phyloP scores from a whole-genome alignment of 2,329 filamentous ascomycete genomes.

The Triangularia setosa region DNA sequence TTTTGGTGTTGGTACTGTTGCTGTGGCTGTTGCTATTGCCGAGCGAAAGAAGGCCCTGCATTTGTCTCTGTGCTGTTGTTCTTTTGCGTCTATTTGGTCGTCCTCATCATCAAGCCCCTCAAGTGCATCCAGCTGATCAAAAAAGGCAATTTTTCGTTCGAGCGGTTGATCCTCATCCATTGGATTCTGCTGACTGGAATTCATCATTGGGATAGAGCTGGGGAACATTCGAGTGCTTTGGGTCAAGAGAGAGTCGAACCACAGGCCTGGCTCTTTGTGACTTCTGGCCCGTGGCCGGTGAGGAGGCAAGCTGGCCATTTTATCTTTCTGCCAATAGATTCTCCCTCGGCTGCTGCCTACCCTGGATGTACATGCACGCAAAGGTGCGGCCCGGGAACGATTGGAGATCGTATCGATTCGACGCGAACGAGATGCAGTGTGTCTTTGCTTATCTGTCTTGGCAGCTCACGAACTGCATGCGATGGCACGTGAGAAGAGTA shows the following conservation, averaged over 20 bases:
- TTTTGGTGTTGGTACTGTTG: not conserved
- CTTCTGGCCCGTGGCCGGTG: not conserved
- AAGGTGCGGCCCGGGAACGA: not conserved
- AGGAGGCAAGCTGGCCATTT: not conserved
- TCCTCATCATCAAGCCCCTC: constrained; percentile 27
- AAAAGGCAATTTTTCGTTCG: constrained; percentile 44
- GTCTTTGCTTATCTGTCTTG: not conserved
- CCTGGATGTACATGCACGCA: not conserved
- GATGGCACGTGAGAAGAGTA: not conserved
- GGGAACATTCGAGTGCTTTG: constrained; percentile 1
- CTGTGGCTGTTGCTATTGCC: not conserved
- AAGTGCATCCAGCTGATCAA: constrained; percentile 38
- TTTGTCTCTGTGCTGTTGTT: constrained; percentile 35
- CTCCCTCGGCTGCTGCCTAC: not conserved
- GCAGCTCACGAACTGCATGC: not conserved
- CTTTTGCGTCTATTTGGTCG: constrained; percentile 31
- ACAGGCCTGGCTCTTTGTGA: not conserved
- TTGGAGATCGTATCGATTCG: not conserved
- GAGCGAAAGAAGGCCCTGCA: constrained; percentile 27
- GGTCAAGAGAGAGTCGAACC: not conserved
- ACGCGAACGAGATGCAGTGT: not conserved
- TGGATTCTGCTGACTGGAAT: not conserved
- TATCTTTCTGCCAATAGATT: not conserved
- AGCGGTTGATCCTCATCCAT: constrained; percentile 7
- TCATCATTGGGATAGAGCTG: not conserved